Conservation (phyloP, 1,284 basidiomycete genomes). For the Leccinum pachyderme region DNA sequence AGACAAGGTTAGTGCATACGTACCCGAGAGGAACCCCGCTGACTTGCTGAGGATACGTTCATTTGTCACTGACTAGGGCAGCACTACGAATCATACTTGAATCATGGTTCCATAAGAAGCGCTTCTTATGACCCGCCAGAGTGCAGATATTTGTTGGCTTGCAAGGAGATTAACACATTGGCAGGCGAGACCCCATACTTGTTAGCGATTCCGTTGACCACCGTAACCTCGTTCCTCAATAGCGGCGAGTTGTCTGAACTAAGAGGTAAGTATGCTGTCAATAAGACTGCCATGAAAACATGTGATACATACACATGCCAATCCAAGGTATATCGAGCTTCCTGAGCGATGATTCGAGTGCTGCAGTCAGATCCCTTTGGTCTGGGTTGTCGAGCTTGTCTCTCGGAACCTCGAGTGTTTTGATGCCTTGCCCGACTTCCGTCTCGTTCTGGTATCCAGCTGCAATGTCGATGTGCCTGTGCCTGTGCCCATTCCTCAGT, state of each 20-base stretch:
- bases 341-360: slow-evolving; percentile 69
- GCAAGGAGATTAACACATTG: slow-evolving; percentile 62
- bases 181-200: slow-evolving; percentile 54
- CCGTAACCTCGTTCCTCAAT: slow-evolving; percentile 53
- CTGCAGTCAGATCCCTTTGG: slow-evolving; percentile 59
- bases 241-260: slow-evolving; percentile 77
- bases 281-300: slow-evolving; percentile 44
- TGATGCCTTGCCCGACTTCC: slow-evolving; percentile 80
- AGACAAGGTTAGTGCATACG: slow-evolving; percentile 2
- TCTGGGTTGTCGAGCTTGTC: slow-evolving; percentile 73
- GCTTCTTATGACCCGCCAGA: slow-evolving; percentile 38
- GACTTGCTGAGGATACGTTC: slow-evolving; percentile 51
- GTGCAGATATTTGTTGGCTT: slow-evolving; percentile 59
- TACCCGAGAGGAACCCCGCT: not conserved
- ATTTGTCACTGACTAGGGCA: slow-evolving; percentile 64
- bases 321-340: slow-evolving; percentile 74
- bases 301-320: slow-evolving; percentile 63
- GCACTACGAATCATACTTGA: slow-evolving; percentile 36
- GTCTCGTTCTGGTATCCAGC: slow-evolving; percentile 55
- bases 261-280: slow-evolving; percentile 77
- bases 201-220: slow-evolving; percentile 53
- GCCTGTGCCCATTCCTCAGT: slow-evolving; percentile 70
- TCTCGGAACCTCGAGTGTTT: slow-evolving; percentile 65
- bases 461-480: slow-evolving; percentile 71
- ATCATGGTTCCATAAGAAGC: not conserved